Evolutionary conservation across 768 basidiomycete species (phyloP).

Genomic region (Collybiopsis confluens): DNA sequence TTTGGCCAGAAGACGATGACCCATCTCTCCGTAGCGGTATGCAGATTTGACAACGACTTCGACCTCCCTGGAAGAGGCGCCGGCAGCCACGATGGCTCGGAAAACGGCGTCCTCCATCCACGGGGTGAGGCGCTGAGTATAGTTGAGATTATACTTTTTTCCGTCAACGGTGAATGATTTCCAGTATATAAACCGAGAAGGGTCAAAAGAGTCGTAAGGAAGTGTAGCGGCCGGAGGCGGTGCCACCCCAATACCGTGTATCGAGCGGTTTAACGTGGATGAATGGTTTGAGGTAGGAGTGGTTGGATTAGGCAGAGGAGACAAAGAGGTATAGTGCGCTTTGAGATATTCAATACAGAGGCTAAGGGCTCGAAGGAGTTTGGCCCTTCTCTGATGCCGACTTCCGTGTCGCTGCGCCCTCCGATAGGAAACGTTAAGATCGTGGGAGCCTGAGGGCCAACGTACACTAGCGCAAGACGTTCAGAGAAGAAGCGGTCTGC

Average conservation of each 20-base stretch:
- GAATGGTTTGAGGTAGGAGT: too few relatives aligned
- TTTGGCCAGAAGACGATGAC: background rate
- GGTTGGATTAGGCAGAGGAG: background rate
- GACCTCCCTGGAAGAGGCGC: too few relatives aligned
- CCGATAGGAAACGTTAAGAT: background rate
- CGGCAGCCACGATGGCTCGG: background rate
- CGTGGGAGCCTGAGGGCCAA: background rate
- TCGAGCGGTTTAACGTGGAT: too few relatives aligned
- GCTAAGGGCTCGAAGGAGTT: background rate
- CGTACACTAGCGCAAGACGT: background rate
- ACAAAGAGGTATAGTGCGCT: background rate
- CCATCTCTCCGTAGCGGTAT: background rate
- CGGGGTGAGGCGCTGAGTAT: background rate
- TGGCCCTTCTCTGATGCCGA: background rate
- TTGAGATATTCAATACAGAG: background rate
- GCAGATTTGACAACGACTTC: slow-evolving; percentile 5
- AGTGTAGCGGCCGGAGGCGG: too few relatives aligned
- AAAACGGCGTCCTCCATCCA: background rate
- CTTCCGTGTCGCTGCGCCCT: background rate
- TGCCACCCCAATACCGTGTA: too few relatives aligned
- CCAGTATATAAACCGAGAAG: background rate
- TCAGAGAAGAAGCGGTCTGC: slow-evolving; percentile 1
- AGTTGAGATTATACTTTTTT: background rate
- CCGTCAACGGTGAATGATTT: background rate
- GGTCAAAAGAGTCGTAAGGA: background rate